Conservation (phyloP, 495 filamentous ascomycete species). For the Friedmanniomyces endolithicus region DNA sequence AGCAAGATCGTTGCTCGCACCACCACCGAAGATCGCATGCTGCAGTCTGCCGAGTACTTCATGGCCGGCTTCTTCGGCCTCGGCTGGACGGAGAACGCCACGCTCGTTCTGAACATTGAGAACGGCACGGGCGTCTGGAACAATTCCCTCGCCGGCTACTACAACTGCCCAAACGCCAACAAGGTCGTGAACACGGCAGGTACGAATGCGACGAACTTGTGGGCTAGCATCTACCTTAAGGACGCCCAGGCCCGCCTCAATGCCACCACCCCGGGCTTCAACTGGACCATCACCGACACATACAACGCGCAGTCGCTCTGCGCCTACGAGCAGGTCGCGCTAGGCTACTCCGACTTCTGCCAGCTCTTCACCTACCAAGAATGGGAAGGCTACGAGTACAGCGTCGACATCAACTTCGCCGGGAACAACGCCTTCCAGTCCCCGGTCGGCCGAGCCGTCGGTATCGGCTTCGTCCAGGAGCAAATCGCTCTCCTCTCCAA, state of each 20-base stretch:
- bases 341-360: conserved; percentile 48
- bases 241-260: conserved; percentile 40
- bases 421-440: conserved; percentile 46
- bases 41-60: conserved; percentile 37
- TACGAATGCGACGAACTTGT: conserved; percentile 26
- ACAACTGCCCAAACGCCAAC: conserved; percentile 29
- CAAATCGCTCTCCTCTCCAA: conserved; percentile 45
- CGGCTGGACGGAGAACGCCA: conserved; percentile 43
- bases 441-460: conserved; percentile 48
- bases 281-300: conserved; percentile 39
- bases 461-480: conserved; percentile 52
- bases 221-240: conserved; percentile 35
- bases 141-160: conserved; percentile 31
- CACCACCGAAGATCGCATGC: conserved; percentile 44
- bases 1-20: conserved; percentile 51
- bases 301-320: conserved; percentile 46
- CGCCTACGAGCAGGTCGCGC: conserved; percentile 46
- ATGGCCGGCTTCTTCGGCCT: conserved; percentile 47
- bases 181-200: conserved; percentile 18
- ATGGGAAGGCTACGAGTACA: conserved; percentile 45
- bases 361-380: conserved; percentile 45
- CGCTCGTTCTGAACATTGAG: conserved; percentile 41
- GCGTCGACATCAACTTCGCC: conserved; percentile 46
- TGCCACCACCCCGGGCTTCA: conserved; percentile 32
- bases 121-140: conserved; percentile 26